Evolutionary conservation across 1,284 basidiomycete species (phyloP).

Genomic region (Mycosarcoma mackinlayi): DNA sequence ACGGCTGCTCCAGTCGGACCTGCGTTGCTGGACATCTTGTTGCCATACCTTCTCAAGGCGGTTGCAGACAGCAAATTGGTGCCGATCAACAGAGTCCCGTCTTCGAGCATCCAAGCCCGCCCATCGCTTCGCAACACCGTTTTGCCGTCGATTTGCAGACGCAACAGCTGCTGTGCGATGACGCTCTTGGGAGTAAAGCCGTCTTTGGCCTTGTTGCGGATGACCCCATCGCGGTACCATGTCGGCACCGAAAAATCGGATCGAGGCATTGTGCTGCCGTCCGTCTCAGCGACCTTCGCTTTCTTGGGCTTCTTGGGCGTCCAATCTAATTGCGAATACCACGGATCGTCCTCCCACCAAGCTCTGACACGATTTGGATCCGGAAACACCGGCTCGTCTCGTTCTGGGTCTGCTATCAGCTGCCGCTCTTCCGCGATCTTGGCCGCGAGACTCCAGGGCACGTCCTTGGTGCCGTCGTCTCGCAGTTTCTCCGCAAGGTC

Average conservation of each 20-base stretch:
- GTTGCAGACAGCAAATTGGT: conserved; percentile 44
- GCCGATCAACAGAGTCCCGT: conserved; percentile 29
- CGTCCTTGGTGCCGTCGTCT: conserved; percentile 40
- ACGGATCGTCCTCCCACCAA: conserved; percentile 80
- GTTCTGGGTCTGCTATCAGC: conserved; percentile 20
- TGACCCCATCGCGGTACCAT: conserved; percentile 59
- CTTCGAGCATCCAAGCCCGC: conserved; percentile 36
- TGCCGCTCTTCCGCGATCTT: conserved; percentile 57
- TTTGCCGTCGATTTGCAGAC: conserved; percentile 43
- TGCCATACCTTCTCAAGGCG: conserved; percentile 36
- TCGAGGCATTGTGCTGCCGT: conserved; percentile 1
- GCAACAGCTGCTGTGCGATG: conserved; percentile 51
- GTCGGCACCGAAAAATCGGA: conserved; percentile 40
- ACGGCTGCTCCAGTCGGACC: conserved; percentile 29
- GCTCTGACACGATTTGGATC: conserved; percentile 34
- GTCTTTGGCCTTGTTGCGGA: conserved; percentile 40
- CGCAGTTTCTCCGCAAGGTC: conserved; percentile 76
- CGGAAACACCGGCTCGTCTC: conserved; percentile 30
- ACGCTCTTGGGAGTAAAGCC: conserved; percentile 31
- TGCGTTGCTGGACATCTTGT: conserved; percentile 30
- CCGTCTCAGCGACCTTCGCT: conserved; percentile 14
- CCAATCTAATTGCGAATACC: conserved; percentile 95
- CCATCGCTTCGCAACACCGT: conserved; percentile 26
- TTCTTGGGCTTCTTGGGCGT: conserved; percentile 83
- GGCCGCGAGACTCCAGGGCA: conserved; percentile 54